Evolutionary conservation across 139 green algal genomes (phyloP).

Genomic region (Volvox africanus): DNA sequence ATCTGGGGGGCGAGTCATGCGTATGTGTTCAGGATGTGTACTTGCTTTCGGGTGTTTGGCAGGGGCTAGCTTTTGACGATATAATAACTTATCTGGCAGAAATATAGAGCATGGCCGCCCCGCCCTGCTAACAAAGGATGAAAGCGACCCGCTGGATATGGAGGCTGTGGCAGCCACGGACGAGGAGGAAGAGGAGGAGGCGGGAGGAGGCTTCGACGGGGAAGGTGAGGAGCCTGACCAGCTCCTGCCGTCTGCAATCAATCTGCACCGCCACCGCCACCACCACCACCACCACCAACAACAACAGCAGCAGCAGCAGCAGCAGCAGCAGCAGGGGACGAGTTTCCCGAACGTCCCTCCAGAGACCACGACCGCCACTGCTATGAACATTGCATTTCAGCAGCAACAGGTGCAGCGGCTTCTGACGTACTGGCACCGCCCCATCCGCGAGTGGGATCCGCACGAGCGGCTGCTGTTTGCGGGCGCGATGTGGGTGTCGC

Average conservation of each 20-base stretch:
- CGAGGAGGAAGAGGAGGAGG: background rate
- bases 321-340: background rate
- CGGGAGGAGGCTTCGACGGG: too few species aligned
- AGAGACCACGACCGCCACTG: too few species aligned
- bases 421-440: slow-evolving; percentile 70
- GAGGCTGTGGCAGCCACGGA: background rate
- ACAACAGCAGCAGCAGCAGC: background rate
- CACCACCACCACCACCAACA: background rate
- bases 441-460: slow-evolving; percentile 55
- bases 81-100: too few species aligned
- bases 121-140: too few species aligned
- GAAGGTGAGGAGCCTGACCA: background rate
- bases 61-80: too few species aligned
- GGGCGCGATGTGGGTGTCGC: slow-evolving; percentile 66
- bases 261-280: background rate
- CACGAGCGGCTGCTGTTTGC: slow-evolving; percentile 78
- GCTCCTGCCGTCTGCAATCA: background rate
- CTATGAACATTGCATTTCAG: too few species aligned
- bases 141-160: too few species aligned
- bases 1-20: too few species aligned
- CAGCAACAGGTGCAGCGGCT: slow-evolving; percentile 4
- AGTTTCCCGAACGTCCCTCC: too few species aligned
- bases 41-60: too few species aligned
- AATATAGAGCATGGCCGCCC: too few species aligned
- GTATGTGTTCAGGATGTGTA: too few species aligned